phyloP scores from a whole-genome alignment of 768 basidiomycete genomes.

The Russula brevipes region DNA sequence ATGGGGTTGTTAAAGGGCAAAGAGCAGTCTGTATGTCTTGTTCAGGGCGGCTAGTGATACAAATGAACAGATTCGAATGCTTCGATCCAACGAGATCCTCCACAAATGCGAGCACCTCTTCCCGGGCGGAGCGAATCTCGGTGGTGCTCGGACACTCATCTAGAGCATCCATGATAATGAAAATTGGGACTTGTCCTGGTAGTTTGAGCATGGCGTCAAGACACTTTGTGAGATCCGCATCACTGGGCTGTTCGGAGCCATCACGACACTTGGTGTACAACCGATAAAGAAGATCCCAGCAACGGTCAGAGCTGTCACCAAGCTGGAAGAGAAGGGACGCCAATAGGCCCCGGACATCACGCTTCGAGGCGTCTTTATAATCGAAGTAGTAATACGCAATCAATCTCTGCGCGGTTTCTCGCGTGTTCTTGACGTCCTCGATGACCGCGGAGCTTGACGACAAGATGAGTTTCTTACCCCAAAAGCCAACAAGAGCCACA shows the following conservation, averaged over 20 bases:
- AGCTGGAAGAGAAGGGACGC: neutral
- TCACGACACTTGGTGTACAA: neutral
- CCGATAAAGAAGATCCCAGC: neutral
- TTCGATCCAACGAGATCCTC: neutral
- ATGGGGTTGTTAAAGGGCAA: neutral
- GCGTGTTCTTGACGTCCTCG: neutral
- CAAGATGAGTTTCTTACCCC: neutral
- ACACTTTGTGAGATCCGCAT: neutral
- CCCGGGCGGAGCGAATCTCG: neutral
- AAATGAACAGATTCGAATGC: neutral
- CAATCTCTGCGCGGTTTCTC: neutral
- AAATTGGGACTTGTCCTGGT: neutral
- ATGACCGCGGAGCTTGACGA: neutral
- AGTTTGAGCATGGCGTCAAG: neutral
- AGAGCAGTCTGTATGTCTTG: neutral
- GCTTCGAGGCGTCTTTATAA: neutral
- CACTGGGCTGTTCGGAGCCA: neutral
- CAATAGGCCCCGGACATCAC: neutral
- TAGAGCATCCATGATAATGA: neutral
- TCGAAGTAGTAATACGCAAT: conserved; percentile 3
- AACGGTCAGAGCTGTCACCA: neutral
- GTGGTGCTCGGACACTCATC: conserved; percentile 2
- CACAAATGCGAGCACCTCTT: neutral
- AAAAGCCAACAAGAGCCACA: neutral
- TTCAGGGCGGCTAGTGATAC: neutral